Percentiles rank a stretch among this genome's conserved stretches.
Evolutionary conservation across 345 rosid genomes (phyloP).

Genomic region (Camelina neglecta): DNA sequence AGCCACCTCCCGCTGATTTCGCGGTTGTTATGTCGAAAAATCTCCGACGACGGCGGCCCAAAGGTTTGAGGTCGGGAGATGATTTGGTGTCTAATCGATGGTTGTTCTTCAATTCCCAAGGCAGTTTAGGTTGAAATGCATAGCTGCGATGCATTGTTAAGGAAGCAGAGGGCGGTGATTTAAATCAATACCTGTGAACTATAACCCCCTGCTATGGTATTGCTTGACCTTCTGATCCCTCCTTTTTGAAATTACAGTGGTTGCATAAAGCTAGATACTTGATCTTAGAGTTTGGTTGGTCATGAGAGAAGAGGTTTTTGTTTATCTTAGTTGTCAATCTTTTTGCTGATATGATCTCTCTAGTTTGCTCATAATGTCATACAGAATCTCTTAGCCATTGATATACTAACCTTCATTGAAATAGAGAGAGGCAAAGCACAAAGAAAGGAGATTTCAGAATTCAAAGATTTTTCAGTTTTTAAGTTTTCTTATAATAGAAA

Average conservation of each 20-base stretch:
- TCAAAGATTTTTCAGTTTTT: constrained; percentile 26
- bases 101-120: not conserved
- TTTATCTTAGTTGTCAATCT: not conserved
- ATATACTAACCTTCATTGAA: constrained; percentile 13
- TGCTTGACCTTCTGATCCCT: constrained; percentile 8
- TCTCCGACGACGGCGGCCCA: not conserved
- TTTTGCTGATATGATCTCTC: constrained; percentile 14
- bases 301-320: not conserved
- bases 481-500: constrained; percentile 40
- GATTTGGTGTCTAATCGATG: not conserved
- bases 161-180: not conserved
- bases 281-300: not conserved
- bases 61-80: not conserved
- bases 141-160: not conserved
- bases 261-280: not conserved
- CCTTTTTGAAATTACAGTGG: not conserved
- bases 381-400: constrained; percentile 5
- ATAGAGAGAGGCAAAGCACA: constrained; percentile 38
- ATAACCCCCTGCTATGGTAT: not conserved
- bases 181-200: not conserved
- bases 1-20: not conserved
- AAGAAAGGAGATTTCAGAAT: constrained; percentile 41
- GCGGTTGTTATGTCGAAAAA: not conserved
- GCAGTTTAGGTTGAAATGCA: not conserved
- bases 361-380: constrained; percentile 5